Conservation (phyloP, 306 rosid genomes). For the Cyclanthera cordifolia region DNA sequence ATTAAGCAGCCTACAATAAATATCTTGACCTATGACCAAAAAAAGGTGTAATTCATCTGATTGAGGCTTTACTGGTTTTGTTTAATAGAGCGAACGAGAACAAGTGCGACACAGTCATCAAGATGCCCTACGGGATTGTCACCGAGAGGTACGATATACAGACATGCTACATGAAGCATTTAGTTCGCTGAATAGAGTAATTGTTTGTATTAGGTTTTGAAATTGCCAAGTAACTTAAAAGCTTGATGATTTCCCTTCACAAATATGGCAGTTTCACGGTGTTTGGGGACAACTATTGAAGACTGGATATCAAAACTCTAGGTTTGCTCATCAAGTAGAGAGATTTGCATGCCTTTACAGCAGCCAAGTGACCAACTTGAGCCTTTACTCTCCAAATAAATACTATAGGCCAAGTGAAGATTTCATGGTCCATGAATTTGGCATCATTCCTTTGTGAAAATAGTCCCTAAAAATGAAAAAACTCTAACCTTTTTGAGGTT, state of each 20-base stretch:
- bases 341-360: conserved; percentile 95
- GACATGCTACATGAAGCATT: background rate
- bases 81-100: conserved; percentile 46
- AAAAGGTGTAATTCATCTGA: background rate
- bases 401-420: conserved; percentile 96
- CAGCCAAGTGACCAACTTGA: conserved; percentile 85
- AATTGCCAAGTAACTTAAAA: background rate
- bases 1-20: no score
- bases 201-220: background rate
- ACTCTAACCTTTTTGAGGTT: no score
- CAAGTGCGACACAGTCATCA: conserved; percentile 61
- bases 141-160: conserved; percentile 43
- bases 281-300: conserved; percentile 99
- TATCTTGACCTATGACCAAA: background rate
- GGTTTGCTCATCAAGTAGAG: conserved; percentile 97
- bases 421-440: conserved; percentile 86
- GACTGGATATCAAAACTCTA: conserved; percentile 95
- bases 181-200: background rate
- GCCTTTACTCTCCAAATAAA: conserved; percentile 76
- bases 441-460: conserved; percentile 43
- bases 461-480: background rate
- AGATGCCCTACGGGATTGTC: conserved; percentile 55
- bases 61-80: conserved; percentile 5
- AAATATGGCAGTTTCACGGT: conserved; percentile 54
- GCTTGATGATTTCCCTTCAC: background rate